A percentile compares a stretch with the other conserved stretches of the same genome.
These are phyloP conservation scores for Apiotrichum veenhuisii DNA, from an alignment of 1,284 basidiomycete genomes.

Conservation along the genomic window DNA sequence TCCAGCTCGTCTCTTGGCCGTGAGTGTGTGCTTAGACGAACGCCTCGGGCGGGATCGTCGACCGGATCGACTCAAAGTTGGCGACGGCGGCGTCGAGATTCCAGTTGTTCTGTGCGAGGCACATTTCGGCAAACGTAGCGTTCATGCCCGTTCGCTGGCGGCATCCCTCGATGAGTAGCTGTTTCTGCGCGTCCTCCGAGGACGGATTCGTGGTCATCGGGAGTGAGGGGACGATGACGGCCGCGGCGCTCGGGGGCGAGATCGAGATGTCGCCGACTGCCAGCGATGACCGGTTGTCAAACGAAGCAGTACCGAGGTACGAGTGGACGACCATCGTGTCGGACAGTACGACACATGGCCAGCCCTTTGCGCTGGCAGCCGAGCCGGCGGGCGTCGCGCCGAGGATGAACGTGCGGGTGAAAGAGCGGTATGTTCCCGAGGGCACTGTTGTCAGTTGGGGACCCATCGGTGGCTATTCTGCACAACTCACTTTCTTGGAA, in stretches of 20 bases:
- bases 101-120: slow-evolving; percentile 76
- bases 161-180: slow-evolving; percentile 57
- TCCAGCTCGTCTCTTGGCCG: too few species aligned
- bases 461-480: slow-evolving; percentile 8
- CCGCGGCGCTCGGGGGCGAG: slow-evolving; percentile 18
- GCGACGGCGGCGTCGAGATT: slow-evolving; percentile 66
- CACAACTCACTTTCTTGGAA: slow-evolving; percentile 73
- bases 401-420: slow-evolving; percentile 87
- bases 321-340: slow-evolving; percentile 79
- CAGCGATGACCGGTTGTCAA: slow-evolving; percentile 31
- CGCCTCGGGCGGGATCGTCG: slow-evolving; percentile 36
- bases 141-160: slow-evolving; percentile 70
- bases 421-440: slow-evolving; percentile 64
- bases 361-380: slow-evolving; percentile 68
- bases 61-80: slow-evolving; percentile 66
- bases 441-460: slow-evolving; percentile 29
- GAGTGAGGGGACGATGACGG: slow-evolving; percentile 16
- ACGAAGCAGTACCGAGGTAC: slow-evolving; percentile 77
- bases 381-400: slow-evolving; percentile 75
- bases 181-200: slow-evolving; percentile 18
- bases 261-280: slow-evolving; percentile 44
- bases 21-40: slow-evolving; percentile 11
- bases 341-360: slow-evolving; percentile 85
- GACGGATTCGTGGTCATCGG: slow-evolving; percentile 13
- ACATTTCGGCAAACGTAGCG: slow-evolving; percentile 70